Evolutionary conservation across 192 early-diverging fungal species (phyloP), one percentile per base, ranked within the genome.

Genomic region (Backusella circina): DNA sequence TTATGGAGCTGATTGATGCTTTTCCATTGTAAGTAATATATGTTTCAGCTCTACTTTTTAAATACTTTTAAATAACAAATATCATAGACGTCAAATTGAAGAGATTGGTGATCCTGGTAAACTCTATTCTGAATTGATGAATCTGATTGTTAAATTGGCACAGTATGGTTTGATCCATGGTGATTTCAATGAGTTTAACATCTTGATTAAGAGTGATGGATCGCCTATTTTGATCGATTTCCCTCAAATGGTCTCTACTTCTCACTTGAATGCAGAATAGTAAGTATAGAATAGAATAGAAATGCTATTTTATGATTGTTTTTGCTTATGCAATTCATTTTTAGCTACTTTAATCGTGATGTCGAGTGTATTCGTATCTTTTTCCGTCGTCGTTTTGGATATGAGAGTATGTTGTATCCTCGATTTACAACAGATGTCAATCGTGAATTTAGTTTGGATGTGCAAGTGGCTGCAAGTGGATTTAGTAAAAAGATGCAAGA

Each of bases 161-260:
- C 89, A 92, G 67, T 89, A 95, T 75, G 98, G 98, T 36, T 86
- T 99, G 39, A 98, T 99, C 75, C 98, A 99, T 79, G 95, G 97
- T 70, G 98, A 99, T 83, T 99, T 99, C 77, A 99, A 99, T 88
- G 98, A 99, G 76, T 99, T 99, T 85, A 99, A 99, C 84, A 90
- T 99, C 50, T 86, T 99, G 78, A 86, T 99, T 67, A 88, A 87
- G 50, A 92, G 91, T 38, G 84, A 89, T 75, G 95, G 94, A 21
- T 82, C 89, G 1, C 97, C 98, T 16, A 83, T 98, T 8, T 84
- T 99, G 51, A 99, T 99, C 71, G 98, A 99, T 88, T 99, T 99
- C 75, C 98, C 98, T 2, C 98, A 99, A 83, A 99, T 99, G 98
- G 96, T 99, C 21, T 99, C 97, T 16, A 99, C 93, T 1, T 93